These are phyloP conservation scores for Juncus inflexus DNA, from an alignment of 176 grass and related monocot species.

Conservation along the genomic window DNA sequence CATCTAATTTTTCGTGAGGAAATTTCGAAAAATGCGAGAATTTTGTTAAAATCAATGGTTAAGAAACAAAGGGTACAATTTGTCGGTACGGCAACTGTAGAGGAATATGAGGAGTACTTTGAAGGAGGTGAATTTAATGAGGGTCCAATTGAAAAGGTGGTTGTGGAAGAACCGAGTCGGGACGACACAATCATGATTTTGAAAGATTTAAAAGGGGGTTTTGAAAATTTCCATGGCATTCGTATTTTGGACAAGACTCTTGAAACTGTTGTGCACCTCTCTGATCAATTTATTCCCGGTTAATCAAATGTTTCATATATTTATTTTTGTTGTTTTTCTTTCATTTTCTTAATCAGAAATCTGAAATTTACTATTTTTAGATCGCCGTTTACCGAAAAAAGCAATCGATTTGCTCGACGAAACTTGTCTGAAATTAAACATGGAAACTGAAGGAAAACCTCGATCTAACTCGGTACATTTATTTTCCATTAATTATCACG, in stretches of 20 bases:
- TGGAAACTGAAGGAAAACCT: conserved; percentile 51
- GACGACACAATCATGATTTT: conserved; percentile 52
- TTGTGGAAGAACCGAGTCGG: conserved; percentile 53
- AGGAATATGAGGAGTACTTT: conserved; percentile 64
- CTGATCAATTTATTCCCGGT: conserved; percentile 48
- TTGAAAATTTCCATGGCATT: conserved; percentile 53
- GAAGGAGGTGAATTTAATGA: conserved; percentile 52
- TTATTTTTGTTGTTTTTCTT: not conserved
- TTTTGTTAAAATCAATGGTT: conserved; percentile 58
- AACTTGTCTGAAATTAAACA: conserved; percentile 54
- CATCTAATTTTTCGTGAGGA: conserved; percentile 52
- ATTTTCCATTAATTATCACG: conserved; percentile 37
- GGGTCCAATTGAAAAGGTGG: conserved; percentile 49
- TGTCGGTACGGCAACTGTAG: conserved; percentile 57
- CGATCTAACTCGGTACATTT: conserved; percentile 35
- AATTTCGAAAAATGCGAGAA: conserved; percentile 50
- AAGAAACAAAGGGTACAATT: conserved; percentile 52
- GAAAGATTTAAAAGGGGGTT: conserved; percentile 64
- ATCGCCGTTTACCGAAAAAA: conserved; percentile 56
- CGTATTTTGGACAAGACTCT: conserved; percentile 59
- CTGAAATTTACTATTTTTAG: conserved; percentile 12
- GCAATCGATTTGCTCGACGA: conserved; percentile 62
- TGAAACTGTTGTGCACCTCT: conserved; percentile 51
- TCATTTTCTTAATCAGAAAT: not conserved
- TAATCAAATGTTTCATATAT: conserved; percentile 15